Conservation (phyloP, 345 rosid genomes). For the Salix dunnii region DNA sequence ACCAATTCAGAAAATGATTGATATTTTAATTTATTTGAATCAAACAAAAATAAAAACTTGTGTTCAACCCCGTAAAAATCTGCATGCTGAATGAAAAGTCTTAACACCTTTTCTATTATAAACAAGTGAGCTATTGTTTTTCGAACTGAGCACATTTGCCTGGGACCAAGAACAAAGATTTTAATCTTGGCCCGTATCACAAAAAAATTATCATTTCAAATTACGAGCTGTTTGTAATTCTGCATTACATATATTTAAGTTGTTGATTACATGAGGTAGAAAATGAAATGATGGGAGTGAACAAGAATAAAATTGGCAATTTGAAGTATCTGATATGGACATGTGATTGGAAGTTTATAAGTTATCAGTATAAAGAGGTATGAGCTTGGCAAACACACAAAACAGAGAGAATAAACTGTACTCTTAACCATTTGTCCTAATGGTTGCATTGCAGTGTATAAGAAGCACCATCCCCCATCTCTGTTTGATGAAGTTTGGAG, state of each 20-base stretch:
- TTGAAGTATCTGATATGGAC: background rate
- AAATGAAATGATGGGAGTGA: background rate
- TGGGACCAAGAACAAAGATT: background rate
- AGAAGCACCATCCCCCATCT: conserved; percentile 92
- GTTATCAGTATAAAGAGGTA: background rate
- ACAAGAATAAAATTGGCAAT: background rate
- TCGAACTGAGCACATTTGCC: background rate
- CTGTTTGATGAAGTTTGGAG: conserved; percentile 91
- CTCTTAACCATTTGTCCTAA: conserved; percentile 7
- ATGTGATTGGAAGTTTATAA: background rate
- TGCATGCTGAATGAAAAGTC: background rate
- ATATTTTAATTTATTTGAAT: background rate
- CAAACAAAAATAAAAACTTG: background rate
- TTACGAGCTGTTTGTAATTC: background rate
- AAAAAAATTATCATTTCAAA: background rate
- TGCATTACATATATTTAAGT: background rate
- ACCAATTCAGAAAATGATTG: background rate
- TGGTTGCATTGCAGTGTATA: conserved; percentile 79
- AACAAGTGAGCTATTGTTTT: background rate
- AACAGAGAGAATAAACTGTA: background rate
- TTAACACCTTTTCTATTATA: background rate
- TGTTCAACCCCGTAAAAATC: background rate
- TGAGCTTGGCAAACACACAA: background rate
- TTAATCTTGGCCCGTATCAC: background rate
- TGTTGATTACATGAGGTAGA: background rate